phyloP scores from a whole-genome alignment of 1,284 basidiomycete genomes.

The Malassezia arunalokei region DNA sequence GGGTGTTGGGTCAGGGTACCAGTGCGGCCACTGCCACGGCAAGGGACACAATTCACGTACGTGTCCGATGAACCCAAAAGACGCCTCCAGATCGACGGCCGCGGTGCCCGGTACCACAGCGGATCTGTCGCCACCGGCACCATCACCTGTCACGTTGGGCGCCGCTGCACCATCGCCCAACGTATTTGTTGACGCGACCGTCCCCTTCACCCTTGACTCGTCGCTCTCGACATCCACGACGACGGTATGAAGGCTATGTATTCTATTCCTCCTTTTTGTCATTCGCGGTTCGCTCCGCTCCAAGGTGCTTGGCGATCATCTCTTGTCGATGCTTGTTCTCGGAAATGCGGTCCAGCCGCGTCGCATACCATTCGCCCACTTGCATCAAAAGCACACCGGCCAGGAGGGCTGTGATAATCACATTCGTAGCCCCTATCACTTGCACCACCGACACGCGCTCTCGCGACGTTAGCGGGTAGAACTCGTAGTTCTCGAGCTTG shows the following conservation, averaged over 20 bases:
- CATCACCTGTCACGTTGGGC: not conserved
- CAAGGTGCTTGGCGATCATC: slow-evolving; percentile 8
- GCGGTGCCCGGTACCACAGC: not conserved
- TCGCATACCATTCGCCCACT: slow-evolving; percentile 29
- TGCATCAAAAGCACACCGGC: slow-evolving; percentile 37
- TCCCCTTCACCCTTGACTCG: slow-evolving; percentile 11
- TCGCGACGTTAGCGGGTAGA: slow-evolving; percentile 18
- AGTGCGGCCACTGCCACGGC: slow-evolving; percentile 16
- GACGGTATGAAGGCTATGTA: not conserved
- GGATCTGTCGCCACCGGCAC: not conserved
- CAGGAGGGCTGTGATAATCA: slow-evolving; percentile 30
- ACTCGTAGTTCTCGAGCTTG: not conserved
- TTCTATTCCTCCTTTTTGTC: slow-evolving; percentile 1
- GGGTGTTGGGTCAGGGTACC: slow-evolving; percentile 13
- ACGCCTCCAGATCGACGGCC: not conserved
- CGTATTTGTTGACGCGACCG: slow-evolving; percentile 9
- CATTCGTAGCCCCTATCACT: slow-evolving; percentile 38
- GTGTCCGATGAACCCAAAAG: slow-evolving; percentile 12
- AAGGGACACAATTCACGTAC: slow-evolving; percentile 15
- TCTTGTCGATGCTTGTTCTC: slow-evolving; percentile 11
- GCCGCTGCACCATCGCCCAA: not conserved
- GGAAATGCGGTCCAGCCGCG: slow-evolving; percentile 7
- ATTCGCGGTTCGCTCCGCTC: not conserved
- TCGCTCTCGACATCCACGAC: slow-evolving; percentile 4
- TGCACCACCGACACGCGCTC: slow-evolving; percentile 29